Evolutionary conservation across 768 basidiomycete species (phyloP).

Genomic region (Mycena leptocephala): DNA sequence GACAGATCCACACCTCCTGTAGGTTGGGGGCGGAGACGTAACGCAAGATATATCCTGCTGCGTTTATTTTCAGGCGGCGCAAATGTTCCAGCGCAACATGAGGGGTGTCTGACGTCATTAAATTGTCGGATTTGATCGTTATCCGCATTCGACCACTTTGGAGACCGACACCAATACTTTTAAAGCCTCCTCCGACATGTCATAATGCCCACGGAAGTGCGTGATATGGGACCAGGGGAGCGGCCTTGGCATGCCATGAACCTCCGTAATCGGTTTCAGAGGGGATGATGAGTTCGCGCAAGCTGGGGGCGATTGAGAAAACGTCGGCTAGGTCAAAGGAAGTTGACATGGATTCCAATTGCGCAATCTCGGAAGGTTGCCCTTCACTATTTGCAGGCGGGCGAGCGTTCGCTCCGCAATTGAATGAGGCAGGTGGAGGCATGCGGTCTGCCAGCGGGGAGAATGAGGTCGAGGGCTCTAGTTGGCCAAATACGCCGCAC

Average conservation of each 20-base stretch:
- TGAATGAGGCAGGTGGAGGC: neutral
- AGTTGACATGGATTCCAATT: neutral
- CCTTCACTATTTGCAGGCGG: neutral
- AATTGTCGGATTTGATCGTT: no score
- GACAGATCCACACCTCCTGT: neutral
- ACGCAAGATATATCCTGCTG: no score
- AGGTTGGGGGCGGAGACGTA: neutral
- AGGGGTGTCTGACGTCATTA: no score
- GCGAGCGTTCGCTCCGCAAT: neutral
- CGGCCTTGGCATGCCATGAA: no score
- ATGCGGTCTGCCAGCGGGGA: neutral
- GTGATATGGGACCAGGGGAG: neutral
- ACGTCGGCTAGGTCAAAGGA: neutral
- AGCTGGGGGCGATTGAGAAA: neutral
- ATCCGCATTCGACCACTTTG: no score
- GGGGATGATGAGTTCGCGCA: neutral
- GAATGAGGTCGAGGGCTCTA: neutral
- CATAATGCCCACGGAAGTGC: neutral
- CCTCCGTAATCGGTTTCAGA: neutral
- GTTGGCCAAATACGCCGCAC: neutral
- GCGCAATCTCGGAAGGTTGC: neutral
- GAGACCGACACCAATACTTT: no score
- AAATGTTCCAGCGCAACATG: no score
- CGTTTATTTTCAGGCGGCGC: no score
- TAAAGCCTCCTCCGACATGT: no score